phyloP scores from a whole-genome alignment of 2,329 filamentous ascomycete species.

The Colletotrichum acutatum region DNA sequence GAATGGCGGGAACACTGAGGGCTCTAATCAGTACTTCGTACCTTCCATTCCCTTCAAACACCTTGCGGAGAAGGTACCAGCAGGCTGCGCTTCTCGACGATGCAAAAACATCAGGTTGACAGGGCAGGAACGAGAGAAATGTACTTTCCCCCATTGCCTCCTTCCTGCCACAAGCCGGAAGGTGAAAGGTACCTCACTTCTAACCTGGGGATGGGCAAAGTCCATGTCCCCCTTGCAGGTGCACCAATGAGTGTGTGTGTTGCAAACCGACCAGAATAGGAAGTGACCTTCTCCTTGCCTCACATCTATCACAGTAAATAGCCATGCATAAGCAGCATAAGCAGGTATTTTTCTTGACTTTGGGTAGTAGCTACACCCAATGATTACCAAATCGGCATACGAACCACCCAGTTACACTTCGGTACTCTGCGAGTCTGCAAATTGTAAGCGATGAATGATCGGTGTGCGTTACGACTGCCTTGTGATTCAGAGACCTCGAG shows the following conservation, averaged over 20 bases:
- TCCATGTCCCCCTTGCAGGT: conserved; percentile 14
- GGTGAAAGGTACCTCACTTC: neutral
- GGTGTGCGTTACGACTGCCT: neutral
- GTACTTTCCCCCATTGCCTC: neutral
- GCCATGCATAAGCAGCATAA: conserved; percentile 9
- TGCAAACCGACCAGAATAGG: conserved; percentile 20
- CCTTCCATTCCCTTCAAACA: too few species aligned
- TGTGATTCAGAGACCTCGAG: neutral
- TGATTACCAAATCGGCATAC: neutral
- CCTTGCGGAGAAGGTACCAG: neutral
- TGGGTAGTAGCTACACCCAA: neutral
- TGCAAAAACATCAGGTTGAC: neutral
- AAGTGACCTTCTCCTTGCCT: conserved; percentile 15
- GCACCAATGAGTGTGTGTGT: conserved; percentile 10
- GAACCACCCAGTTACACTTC: neutral
- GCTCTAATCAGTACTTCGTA: neutral
- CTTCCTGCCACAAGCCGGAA: neutral
- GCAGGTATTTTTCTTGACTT: neutral
- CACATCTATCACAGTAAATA: neutral
- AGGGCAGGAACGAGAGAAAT: neutral
- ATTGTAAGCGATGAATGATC: neutral
- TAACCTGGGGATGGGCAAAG: neutral
- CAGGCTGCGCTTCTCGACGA: neutral
- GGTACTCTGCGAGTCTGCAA: neutral
- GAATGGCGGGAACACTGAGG: neutral